Base-by-base conservation (phyloP, 257 asterid species). In the Voacanga thouarsii region DNA sequence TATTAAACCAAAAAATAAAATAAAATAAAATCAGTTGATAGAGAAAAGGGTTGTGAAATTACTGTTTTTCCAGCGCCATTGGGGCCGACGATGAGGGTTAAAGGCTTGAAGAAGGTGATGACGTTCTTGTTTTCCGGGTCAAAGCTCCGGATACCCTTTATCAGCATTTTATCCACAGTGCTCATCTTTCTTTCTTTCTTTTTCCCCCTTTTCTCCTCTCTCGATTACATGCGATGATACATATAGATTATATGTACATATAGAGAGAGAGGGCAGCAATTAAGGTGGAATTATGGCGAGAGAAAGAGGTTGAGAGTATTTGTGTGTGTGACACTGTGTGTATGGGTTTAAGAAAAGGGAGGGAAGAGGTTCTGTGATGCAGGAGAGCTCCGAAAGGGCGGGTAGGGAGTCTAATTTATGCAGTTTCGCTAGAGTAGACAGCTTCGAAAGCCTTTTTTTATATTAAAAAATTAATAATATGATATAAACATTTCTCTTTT, bases 11-110 rank as follows among this genome's bases (percentile, higher is more conserved):
- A 63, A 70, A 33, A 28, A 75, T 33, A 33, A 33, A 28, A 75
- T 33, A 33, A 33, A 75, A 78, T 11, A 3, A 79, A 82, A 64
- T 60, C 8, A 14, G 16, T 49, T 39, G 28, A 33, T 33, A 43
- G 5, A 18, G 26, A 69, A 37, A 30, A 53, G 26, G 75, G 65
- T 57, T n/a, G 41, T 37, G 81, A 72, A 51, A 19, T 83, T 87
- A 95, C 99, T 0, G 99, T 95, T 90, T 95, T 95, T 23, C 99
- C 99, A 51, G 99, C 99, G 67, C 99, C 99, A 66, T 95, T 95
- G 77, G 97, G 87, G 67, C 99, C 99, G 24, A 95, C 99, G 83
- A 95, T 95, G 85, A 95, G 96, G 63, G 99, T 95, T 85, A 95
- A 75, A 66, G 99, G 99, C 84, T 67, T 89, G 90, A 87, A 93